Conservation (phyloP, 1,284 basidiomycete genomes). For the Vanrija humicola region DNA sequence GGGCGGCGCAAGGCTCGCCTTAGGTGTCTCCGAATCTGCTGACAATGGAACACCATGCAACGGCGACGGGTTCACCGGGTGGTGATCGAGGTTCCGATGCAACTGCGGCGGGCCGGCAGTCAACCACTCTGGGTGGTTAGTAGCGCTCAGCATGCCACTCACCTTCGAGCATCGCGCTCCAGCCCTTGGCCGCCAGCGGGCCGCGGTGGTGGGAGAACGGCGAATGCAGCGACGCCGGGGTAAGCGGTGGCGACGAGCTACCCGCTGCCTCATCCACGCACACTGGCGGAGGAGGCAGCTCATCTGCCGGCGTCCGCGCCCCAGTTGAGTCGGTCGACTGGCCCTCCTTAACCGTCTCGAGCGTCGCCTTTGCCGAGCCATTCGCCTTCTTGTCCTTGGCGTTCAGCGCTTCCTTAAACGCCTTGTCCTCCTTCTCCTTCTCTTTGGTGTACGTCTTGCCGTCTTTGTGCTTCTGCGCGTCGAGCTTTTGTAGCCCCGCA, state of each 20-base stretch:
- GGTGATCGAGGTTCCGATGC: neutral
- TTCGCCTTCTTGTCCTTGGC: constrained; percentile 7
- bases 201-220: neutral
- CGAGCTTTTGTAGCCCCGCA: constrained; percentile 31
- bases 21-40: too few relatives aligned
- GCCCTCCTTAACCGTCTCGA: neutral
- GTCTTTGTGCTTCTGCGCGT: constrained; percentile 9
- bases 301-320: neutral
- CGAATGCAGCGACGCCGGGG: too few relatives aligned
- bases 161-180: constrained; percentile 47
- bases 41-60: neutral
- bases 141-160: constrained; percentile 5
- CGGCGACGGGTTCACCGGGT: neutral
- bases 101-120: constrained; percentile 21
- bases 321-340: neutral
- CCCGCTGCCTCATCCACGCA: neutral
- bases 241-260: neutral
- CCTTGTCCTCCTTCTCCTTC: constrained; percentile 19
- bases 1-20: too few relatives aligned
- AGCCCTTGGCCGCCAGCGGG: constrained; percentile 26
- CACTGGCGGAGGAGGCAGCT: neutral
- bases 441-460: constrained; percentile 11
- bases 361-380: neutral
- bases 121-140: constrained; percentile 35
- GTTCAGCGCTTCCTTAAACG: neutral